Conservation (phyloP, 768 basidiomycete species). For the Pleurotus platypus region DNA sequence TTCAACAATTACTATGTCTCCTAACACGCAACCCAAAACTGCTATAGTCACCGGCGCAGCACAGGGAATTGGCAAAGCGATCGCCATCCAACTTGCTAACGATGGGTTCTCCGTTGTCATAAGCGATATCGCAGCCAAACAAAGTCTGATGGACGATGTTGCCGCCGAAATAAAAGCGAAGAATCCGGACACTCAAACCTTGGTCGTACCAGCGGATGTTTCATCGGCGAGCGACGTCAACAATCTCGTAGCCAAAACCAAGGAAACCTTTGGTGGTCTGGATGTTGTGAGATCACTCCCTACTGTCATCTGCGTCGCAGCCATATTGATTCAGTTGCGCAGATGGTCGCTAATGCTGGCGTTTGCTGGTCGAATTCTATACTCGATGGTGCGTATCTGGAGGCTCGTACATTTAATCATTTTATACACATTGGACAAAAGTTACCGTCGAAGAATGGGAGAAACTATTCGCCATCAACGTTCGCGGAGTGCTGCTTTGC, state of each 20-base stretch:
- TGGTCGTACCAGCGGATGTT: slow-evolving; percentile 22
- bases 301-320: neutral
- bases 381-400: slow-evolving; percentile 14
- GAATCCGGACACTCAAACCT: slow-evolving; percentile 13
- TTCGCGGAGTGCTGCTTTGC: slow-evolving; percentile 33
- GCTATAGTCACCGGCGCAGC: slow-evolving; percentile 30
- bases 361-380: slow-evolving; percentile 12
- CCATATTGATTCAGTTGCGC: neutral
- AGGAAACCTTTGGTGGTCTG: slow-evolving; percentile 17
- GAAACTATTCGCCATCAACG: slow-evolving; percentile 30
- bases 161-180: slow-evolving; percentile 20
- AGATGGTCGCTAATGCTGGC: slow-evolving; percentile 36
- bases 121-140: slow-evolving; percentile 21
- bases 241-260: slow-evolving; percentile 20
- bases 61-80: slow-evolving; percentile 28
- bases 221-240: slow-evolving; percentile 23
- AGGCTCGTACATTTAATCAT: neutral
- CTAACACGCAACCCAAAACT: neutral
- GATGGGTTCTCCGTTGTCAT: slow-evolving; percentile 29
- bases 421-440: slow-evolving; percentile 12
- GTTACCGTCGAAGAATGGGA: slow-evolving; percentile 30
- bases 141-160: slow-evolving; percentile 16
- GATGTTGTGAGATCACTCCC: slow-evolving; percentile 19
- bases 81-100: slow-evolving; percentile 26
- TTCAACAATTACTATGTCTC: neutral